phyloP scores from a whole-genome alignment of 495 filamentous ascomycete genomes.

The Aspergillus affinis region DNA sequence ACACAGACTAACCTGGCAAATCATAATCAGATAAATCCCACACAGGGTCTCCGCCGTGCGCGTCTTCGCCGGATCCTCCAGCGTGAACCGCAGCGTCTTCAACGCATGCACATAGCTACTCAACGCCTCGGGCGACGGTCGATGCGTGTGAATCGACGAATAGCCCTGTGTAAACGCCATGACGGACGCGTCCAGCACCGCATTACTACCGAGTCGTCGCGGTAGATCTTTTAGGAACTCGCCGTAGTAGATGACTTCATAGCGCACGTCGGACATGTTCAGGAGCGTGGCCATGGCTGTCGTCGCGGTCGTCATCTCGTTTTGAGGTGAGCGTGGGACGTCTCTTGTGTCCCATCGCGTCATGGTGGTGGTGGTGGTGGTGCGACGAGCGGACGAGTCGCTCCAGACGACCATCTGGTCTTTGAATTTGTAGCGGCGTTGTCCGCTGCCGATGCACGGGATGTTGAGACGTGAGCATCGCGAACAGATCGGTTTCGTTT shows the following conservation, averaged over 20 bases:
- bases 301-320: constrained; percentile 13
- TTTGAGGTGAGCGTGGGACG: constrained; percentile 14
- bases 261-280: constrained; percentile 33
- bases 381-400: too few species aligned
- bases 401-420: constrained; percentile 14
- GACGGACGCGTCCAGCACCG: constrained; percentile 35
- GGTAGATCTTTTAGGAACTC: constrained; percentile 35
- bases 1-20: constrained; percentile 36
- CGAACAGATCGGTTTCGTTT: constrained; percentile 33
- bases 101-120: constrained; percentile 30
- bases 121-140: constrained; percentile 20
- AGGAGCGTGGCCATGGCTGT: constrained; percentile 24
- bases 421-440: constrained; percentile 45
- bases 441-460: constrained; percentile 39
- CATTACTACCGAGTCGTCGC: constrained; percentile 32
- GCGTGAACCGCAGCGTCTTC: constrained; percentile 27
- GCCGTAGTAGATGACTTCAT: constrained; percentile 36
- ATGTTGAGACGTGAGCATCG: constrained; percentile 42
- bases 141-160: constrained; percentile 21
- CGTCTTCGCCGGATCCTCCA: constrained; percentile 34
- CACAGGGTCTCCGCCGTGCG: constrained; percentile 37
- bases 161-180: constrained; percentile 30
- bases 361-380: too few species aligned
- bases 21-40: constrained; percentile 41
- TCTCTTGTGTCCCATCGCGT: too few species aligned